Evolutionary conservation across 2,329 filamentous ascomycete species (phyloP), one percentile per base, ranked within the genome.

Genomic region (Fusarium palustre): DNA sequence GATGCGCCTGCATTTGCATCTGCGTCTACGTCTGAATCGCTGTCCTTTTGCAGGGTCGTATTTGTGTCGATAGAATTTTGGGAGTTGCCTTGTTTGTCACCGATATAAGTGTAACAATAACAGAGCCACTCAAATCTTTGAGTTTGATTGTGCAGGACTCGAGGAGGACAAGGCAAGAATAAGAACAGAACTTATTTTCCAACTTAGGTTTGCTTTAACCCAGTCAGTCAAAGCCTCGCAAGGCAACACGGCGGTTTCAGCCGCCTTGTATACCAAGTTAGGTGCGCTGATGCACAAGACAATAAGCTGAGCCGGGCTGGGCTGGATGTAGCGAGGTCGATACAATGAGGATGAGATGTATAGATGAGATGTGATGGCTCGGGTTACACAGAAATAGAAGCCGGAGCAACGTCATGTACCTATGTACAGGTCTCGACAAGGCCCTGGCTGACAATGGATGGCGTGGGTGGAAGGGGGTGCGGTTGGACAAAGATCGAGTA

Each of bases 161-260:
- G 57, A 36, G 18, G 42, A 50, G 47, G 39, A 55, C 48, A 39
- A 54, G 45, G 43, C 50, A 41, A 53, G 36, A 53, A 64, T 56
- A 57, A 48, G 48, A 45, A 55, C n/a, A 48, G 33, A 41, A 46
- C 41, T 42, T 50, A 53, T 47, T 42, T 50, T 22, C 36, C 33
- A 56, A 49, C 30, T 43, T 34, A 52, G 42, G 31, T 57, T 58
- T 53, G 33, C 43, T 59, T 38, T 34, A 68, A 53, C 42, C 55
- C 45, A 48, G 47, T 63, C 64, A 53, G 45, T 36, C 36, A 39
- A 57, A 67, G 64, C 57, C 42, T 56, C 55, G 60, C 48, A 55
- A 70, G 54, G 67, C 67, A 70, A 63, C 46, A 49, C 55, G 39
- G 47, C 22, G 54, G 59, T 70, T 64, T 69, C 66, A 69, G 71